Conservation (phyloP, 805 yeast genomes). For the Scheffersomyces amazonensis region DNA sequence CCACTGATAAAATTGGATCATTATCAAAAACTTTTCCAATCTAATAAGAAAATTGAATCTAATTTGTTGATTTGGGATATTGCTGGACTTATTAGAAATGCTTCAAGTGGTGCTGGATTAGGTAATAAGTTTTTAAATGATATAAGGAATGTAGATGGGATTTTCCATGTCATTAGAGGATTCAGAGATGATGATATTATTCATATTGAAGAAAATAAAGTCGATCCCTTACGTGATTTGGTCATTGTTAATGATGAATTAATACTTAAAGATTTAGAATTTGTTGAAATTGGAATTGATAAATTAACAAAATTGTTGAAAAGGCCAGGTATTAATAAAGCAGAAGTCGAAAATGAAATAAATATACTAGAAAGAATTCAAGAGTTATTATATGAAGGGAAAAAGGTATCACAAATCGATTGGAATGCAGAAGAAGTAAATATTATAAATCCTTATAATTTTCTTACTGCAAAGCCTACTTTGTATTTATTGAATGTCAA, state of each 20-base stretch:
- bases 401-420: slow-evolving; percentile 54
- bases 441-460: slow-evolving; percentile 65
- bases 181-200: slow-evolving; percentile 64
- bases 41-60: slow-evolving; percentile 52
- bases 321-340: slow-evolving; percentile 26
- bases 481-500: slow-evolving; percentile 72
- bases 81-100: slow-evolving; percentile 68
- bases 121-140: slow-evolving; percentile 73
- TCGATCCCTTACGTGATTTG: slow-evolving; percentile 63
- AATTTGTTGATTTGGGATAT: slow-evolving; percentile 60
- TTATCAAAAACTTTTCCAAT: slow-evolving; percentile 45
- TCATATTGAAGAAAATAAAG: slow-evolving; percentile 57
- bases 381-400: slow-evolving; percentile 44
- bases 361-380: slow-evolving; percentile 28
- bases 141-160: slow-evolving; percentile 69
- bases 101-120: slow-evolving; percentile 62
- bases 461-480: slow-evolving; percentile 88
- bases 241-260: slow-evolving; percentile 64
- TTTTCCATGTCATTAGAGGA: slow-evolving; percentile 66
- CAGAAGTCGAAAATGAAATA: slow-evolving; percentile 23
- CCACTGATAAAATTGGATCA: slow-evolving; percentile 50
- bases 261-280: slow-evolving; percentile 56
- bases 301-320: slow-evolving; percentile 22
- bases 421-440: slow-evolving; percentile 67
- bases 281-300: slow-evolving; percentile 52